phyloP scores from a whole-genome alignment of 257 asterid species.

The Jacaranda mimosifolia region DNA sequence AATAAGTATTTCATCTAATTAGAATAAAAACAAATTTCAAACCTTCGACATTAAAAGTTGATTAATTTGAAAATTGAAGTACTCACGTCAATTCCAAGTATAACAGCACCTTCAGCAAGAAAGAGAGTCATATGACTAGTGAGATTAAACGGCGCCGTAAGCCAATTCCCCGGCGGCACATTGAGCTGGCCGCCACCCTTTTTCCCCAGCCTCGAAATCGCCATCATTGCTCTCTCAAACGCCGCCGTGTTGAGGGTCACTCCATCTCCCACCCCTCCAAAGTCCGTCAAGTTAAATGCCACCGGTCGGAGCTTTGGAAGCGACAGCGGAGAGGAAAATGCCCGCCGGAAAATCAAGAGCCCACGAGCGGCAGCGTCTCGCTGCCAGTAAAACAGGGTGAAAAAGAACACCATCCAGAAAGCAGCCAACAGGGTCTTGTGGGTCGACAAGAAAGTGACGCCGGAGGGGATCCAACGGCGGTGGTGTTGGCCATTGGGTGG shows the following conservation, averaged over 20 bases:
- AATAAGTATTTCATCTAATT: neutral
- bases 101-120: conserved; percentile 76
- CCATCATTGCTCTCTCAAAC: conserved; percentile 68
- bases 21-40: neutral
- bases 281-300: conserved; percentile 68
- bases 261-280: conserved; percentile 86
- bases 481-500: conserved; percentile 44
- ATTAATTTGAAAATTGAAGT: neutral
- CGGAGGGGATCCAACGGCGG: conserved; percentile 57
- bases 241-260: conserved; percentile 68
- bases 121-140: conserved; percentile 85
- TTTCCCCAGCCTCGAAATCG: conserved; percentile 63
- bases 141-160: conserved; percentile 89
- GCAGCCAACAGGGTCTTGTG: conserved; percentile 52
- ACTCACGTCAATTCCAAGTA: conserved; percentile 80
- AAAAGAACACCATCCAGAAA: conserved; percentile 50
- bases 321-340: conserved; percentile 34
- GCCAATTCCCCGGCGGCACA: conserved; percentile 86
- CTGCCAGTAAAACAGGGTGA: conserved; percentile 60
- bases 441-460: conserved; percentile 43
- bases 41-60: neutral
- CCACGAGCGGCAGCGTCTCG: conserved; percentile 47
- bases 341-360: conserved; percentile 52
- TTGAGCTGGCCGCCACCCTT: conserved; percentile 82
- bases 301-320: conserved; percentile 61